Base-by-base conservation (phyloP, 2,329 filamentous ascomycete species). In the Aspergillus sergii region DNA sequence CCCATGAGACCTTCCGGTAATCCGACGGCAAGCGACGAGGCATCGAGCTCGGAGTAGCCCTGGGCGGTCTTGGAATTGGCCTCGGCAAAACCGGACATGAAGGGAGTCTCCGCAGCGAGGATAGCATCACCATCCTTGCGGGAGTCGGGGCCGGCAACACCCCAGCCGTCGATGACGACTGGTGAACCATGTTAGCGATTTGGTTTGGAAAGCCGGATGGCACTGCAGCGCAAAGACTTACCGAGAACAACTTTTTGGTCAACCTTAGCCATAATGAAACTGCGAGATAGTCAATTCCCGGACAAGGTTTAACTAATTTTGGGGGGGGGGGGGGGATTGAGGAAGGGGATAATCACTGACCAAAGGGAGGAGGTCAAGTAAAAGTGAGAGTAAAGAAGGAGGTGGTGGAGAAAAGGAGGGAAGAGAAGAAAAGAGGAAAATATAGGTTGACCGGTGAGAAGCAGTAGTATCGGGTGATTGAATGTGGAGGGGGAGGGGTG, bases 141-240 rank as follows among this genome's bases (percentile, higher is more conserved):
- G 62, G 93, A 96, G 63, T 89, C 83, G 70, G 90, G 89, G 68
- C 88, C 88, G 73, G 94, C 88, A 74, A 98, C 88, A 76, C 95
- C 95, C 95, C 95, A 99, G 76, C 95, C 95, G 83, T 99, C 95
- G 85, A 99, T 99, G 82, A 98, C 95, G 87, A 99, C 91, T 93
- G 75, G 76, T 84, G 75, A 57, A 53, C 58, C 11, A 34, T 32
- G 59, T 75, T 64, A 75, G 66, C 59, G 12, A 43, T 58, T 26
- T 56, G 45, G 16, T 10, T 65, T 77, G 79, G 68, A 14, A 69
- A 66, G 14, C 1, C n/a, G 48, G 39, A 58, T 28, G 30, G 45
- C 51, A 62, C 62, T 72, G 62, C 39, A 60, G 68, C 63, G 71
- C 62, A 74, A 73, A 66, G 69, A 78, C 84, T 71, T 83, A 88